Evolutionary conservation across 73 alveolate genomes (phyloP).

Genomic region (Paraurostyla sp.): DNA sequence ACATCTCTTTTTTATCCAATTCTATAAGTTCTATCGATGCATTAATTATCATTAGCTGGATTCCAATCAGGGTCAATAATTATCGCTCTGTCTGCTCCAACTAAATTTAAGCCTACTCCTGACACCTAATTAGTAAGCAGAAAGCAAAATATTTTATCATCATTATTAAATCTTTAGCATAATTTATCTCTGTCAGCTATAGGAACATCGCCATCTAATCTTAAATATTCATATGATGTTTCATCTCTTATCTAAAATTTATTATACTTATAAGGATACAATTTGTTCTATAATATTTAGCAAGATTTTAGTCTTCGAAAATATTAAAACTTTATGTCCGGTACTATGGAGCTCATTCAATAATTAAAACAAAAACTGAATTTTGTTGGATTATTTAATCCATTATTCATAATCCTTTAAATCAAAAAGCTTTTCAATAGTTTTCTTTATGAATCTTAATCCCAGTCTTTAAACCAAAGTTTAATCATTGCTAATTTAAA

Average conservation of each 20-base stretch:
- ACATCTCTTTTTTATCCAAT: constrained; percentile 94
- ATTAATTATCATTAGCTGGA: constrained; percentile 96
- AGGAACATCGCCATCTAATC: constrained; percentile 74
- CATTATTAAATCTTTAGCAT: constrained; percentile 75
- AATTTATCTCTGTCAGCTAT: constrained; percentile 72
- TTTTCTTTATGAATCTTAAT: constrained; percentile 5
- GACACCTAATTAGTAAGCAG: constrained; percentile 78
- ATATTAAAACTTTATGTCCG: constrained; percentile 81
- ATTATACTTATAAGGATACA: constrained; percentile 19
- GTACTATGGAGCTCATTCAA: constrained; percentile 74
- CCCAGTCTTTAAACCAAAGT: constrained; percentile 17
- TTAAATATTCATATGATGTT: not conserved
- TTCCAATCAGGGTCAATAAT: constrained; percentile 99
- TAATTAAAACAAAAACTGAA: constrained; percentile 65
- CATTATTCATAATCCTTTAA: not conserved
- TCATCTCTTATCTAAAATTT: not conserved
- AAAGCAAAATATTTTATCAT: constrained; percentile 74
- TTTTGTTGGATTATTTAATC: constrained; percentile 49
- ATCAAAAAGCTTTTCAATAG: constrained; percentile 11
- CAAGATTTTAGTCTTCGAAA: constrained; percentile 77
- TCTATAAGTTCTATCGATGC: constrained; percentile 95
- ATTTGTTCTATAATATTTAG: constrained; percentile 73
- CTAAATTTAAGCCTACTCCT: constrained; percentile 96
- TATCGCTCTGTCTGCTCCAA: constrained; percentile 94
- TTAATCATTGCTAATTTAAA: not conserved